Base-by-base conservation (phyloP, 257 asterid species). In the Scutellaria baicalensis region DNA sequence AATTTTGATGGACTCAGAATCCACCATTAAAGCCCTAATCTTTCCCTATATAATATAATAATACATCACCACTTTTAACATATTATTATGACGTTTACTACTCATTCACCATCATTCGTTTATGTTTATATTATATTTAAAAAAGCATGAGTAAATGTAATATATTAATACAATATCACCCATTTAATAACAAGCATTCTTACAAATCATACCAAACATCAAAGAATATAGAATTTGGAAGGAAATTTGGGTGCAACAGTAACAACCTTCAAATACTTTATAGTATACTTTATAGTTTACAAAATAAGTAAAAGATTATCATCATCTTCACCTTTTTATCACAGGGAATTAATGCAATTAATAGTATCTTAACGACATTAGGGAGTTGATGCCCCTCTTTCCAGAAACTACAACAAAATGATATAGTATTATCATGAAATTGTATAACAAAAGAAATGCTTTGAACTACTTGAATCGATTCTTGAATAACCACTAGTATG, bases 221-320 rank as follows among this genome's bases (percentile, higher is more conserved):
- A 33, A 45, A 55, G 66, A 56, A 14, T 14, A 33, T 5, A 62
- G 39, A 51, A 33, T 27, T 38, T 27, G 9, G 11, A 11, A 16
- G 63, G 20, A 58, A 56, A 2, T 1, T 27, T 49, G 18, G 13
- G 47, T 5, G 35, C 68, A 42, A 47, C 17, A 54, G 45, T 10
- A 52, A 39, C 58, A 57, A 66, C 59, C 58, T 67, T 68, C 44
- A 42, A n/a, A n/a, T n/a, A n/a, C n/a, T n/a, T n/a, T n/a, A n/a
- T n/a, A n/a, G n/a, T n/a, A n/a, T n/a, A n/a, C n/a, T n/a, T n/a
- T n/a, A n/a, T n/a, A n/a, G n/a, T n/a, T n/a, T n/a, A n/a, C 39
- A 68, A 17, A 14, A 14, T 55, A 18, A 20, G 52, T 13, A 16
- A 58, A 40, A 11, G 17, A 71, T 5, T 8, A 18, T 5, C 16